Base-by-base conservation (phyloP, 2,329 filamentous ascomycete genomes). In the Macrophomina tecta region DNA sequence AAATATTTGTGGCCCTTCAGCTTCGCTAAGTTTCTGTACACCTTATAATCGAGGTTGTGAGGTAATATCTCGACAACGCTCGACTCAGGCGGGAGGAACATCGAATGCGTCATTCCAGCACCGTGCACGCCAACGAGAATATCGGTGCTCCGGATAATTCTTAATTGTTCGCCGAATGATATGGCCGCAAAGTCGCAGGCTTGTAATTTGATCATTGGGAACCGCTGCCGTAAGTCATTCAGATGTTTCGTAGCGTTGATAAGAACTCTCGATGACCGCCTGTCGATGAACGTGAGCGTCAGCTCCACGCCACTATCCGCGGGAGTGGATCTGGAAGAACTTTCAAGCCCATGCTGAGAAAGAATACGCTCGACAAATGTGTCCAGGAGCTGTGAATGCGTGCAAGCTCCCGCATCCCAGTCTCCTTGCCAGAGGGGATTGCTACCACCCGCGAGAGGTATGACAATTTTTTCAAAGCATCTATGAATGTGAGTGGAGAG, bases 21-120 rank as follows among this genome's bases (percentile, higher is more conserved):
- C 46, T 70, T 73, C 5, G 80, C 81, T 2, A 83, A 66, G 69
- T 83, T 83, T 30, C 78, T 74, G 68, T 82, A 83, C 0, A 78
- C 79, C 68, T 75, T 76, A 67, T 79, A 72, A 23, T 73, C 69
- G 18, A 81, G 67, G 6, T 72, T 73, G 2, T 69, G 67, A 3
- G 82, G 82, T 38, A 79, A 70, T 34, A 84, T 82, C 72, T 84
- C 81, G 5, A 83, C 77, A 7, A 83, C 69, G 16, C 75, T 76
- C 1, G 72, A 73, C 4, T 72, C 70, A 36, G 73, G 70, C 0
- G 70, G 75, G 68, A 82, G 73, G 65, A 82, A 84, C 69, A 83
- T 76, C 28, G 70, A 69, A 68, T 83, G 80, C 4, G 81, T 80
- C 16, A 83, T 71, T 0, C 79, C 81, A 0, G 81, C 80, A 49